These are phyloP conservation scores for Colletotrichum spinosum DNA, from an alignment of 2,329 filamentous ascomycete species.

Conservation along the genomic window DNA sequence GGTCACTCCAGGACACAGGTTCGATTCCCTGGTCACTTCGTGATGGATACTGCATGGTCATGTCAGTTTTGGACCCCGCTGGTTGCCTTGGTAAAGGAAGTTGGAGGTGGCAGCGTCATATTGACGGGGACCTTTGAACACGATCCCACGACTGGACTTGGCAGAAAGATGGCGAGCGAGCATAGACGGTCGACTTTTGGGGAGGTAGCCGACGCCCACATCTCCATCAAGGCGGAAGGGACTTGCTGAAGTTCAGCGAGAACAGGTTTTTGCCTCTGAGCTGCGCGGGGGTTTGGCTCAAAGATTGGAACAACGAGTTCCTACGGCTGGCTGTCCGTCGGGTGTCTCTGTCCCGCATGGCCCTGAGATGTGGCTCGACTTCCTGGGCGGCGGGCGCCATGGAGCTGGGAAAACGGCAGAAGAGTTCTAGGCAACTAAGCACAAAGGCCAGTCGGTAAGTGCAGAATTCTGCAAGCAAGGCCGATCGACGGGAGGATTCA, in stretches of 20 bases:
- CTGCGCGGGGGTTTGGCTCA: no score
- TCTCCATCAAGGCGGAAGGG: no score
- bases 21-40: neutral
- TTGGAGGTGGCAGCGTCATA: neutral
- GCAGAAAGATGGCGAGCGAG: neutral
- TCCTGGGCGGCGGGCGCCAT: no score
- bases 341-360: no score
- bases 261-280: no score
- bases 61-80: conserved; percentile 5
- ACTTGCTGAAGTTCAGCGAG: no score
- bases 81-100: neutral
- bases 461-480: neutral
- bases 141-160: neutral
- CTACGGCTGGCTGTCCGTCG: no score
- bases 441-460: no score
- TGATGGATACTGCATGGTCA: conserved; percentile 4
- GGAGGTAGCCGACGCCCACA: neutral
- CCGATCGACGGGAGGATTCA: conserved; percentile 18
- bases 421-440: no score
- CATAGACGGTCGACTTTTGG: neutral
- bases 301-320: no score
- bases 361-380: no score
- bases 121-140: neutral
- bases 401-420: no score
- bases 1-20: neutral